Base-by-base conservation (phyloP, 1,139 yeast genomes). In the Candida freyschussii region DNA sequence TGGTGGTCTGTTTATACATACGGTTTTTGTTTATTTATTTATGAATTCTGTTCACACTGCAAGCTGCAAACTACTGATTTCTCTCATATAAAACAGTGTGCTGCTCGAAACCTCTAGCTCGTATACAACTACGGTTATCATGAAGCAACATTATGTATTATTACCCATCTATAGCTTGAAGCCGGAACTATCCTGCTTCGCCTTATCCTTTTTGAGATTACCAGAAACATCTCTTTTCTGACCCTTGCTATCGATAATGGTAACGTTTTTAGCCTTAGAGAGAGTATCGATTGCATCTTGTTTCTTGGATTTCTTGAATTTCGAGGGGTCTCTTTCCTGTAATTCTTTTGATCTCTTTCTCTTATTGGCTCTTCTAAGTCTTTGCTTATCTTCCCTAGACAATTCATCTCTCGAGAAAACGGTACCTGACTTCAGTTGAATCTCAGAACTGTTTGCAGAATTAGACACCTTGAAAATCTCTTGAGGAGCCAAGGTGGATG, bases 401-500 rank as follows among this genome's bases (percentile, higher is more conserved):
- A 91, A 68, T 59, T 91, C 98, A 33, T 77, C 81, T 60, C 83
- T 82, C 13, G 95, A 72, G 62, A 83, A 76, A 2, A 89, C 80
- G 47, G 83, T 71, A 49, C 96, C 96, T 32, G 87, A 79, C 47
- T 78, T 78, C 46, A 87, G 72, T 39, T 75, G 68, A 16, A 86
- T 82, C 55, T 86, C 95, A 36, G 73, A 64, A 11, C 67, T 65
- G 36, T 67, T 65, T 13, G 62, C 59, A 20, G 65, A 59, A 22
- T 69, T 67, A 31, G 68, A 72, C 16, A 80, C 67, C 52, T 69
- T 75, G 60, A 81, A 91, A n/a, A 91, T 69, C 62, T 91, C 98
- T 61, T 91, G 98, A 25, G 98, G 98, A 2, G 98, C 98, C 50
- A 91, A 68, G 32, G 83, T 73, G n/a, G 80, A 65, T 17, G 79